Evolutionary conservation across 139 green algal genomes (phyloP).

Genomic region (Chlorella sp.): DNA sequence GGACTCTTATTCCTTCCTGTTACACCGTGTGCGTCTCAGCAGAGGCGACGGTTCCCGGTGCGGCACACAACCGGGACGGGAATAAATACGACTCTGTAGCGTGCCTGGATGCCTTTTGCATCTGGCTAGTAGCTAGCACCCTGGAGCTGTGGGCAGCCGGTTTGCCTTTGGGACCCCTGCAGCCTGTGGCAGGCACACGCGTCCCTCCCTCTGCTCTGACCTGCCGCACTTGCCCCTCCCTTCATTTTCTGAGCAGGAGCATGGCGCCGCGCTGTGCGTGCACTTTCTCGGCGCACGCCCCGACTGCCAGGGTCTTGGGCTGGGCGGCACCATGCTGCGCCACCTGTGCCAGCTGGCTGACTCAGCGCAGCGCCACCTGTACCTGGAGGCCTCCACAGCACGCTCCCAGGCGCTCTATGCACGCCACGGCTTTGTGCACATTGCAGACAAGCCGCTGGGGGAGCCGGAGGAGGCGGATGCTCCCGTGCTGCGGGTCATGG

Average conservation of each 20-base stretch:
- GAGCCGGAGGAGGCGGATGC: not conserved
- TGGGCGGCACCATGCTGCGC: conserved; percentile 6
- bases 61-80: no score
- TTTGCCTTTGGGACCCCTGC: not conserved
- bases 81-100: no score
- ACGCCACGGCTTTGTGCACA: not conserved
- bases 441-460: conserved; percentile 12
- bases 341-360: conserved; percentile 5
- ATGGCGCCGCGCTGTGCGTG: conserved; percentile 14
- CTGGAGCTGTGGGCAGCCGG: no score
- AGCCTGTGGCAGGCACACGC: not conserved
- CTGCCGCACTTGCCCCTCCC: not conserved
- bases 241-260: not conserved
- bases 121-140: not conserved
- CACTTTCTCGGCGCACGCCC: conserved; percentile 8
- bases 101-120: not conserved
- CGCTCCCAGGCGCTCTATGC: conserved; percentile 4
- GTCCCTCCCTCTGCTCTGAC: not conserved
- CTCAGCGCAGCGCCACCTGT: not conserved
- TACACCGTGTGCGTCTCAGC: no score
- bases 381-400: not conserved
- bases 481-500: conserved; percentile 1
- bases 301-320: not conserved
- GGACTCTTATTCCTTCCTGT: no score
- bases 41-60: no score